Evolutionary conservation across 176 grass and related monocot genomes (phyloP).

Genomic region (Zoysia japonica): DNA sequence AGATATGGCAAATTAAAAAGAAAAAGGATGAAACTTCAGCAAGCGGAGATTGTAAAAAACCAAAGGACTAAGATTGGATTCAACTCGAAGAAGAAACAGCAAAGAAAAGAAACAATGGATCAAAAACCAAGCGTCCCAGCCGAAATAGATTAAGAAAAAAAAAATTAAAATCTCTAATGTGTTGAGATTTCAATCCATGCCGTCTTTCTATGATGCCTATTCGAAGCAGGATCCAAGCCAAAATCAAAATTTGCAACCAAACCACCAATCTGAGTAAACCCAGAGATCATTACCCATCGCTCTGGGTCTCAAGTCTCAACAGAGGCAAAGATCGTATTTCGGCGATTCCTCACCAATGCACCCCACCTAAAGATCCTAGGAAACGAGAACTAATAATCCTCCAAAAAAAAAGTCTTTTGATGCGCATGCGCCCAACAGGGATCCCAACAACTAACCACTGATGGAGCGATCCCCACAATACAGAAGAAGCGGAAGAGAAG

Average conservation of each 20-base stretch:
- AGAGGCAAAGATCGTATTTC: not conserved
- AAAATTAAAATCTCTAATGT: not conserved
- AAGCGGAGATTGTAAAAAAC: not conserved
- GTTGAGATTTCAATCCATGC: slow-evolving; percentile 8
- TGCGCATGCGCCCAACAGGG: slow-evolving; percentile 17
- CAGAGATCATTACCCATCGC: not conserved
- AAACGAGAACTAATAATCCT: not conserved
- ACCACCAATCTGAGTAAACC: slow-evolving; percentile 1
- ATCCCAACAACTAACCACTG: slow-evolving; percentile 35
- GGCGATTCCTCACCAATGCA: not conserved
- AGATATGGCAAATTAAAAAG: slow-evolving; percentile 29
- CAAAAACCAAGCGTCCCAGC: no score
- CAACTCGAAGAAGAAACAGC: no score
- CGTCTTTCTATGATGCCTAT: not conserved
- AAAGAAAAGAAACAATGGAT: not conserved
- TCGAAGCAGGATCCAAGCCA: not conserved
- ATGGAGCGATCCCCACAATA: not conserved
- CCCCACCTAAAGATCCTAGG: slow-evolving; percentile 13
- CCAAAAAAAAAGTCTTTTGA: slow-evolving; percentile 30
- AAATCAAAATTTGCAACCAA: not conserved
- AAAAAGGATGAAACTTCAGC: not conserved
- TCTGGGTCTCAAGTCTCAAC: not conserved
- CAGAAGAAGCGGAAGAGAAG: not conserved
- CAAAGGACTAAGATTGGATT: not conserved
- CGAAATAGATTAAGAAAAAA: not conserved